Evolutionary conservation across 805 yeast genomes (phyloP).

Genomic region (Ogataea neopini): DNA sequence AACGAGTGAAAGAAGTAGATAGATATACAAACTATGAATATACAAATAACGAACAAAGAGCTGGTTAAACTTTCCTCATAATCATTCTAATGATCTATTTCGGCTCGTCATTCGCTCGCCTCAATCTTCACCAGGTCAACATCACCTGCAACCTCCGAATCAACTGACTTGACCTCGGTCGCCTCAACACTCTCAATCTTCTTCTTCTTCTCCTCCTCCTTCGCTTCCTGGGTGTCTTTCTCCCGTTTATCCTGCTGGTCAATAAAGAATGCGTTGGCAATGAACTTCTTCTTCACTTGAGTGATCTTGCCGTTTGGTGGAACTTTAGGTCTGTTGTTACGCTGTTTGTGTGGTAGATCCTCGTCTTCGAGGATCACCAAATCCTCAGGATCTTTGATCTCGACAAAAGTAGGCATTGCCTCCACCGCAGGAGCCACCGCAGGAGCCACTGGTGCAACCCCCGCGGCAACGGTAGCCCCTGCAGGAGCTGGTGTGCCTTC

Average conservation of each 20-base stretch:
- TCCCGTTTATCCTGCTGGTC: constrained; percentile 36
- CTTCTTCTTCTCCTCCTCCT: background rate
- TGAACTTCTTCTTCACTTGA: constrained; percentile 61
- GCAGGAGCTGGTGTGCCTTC: background rate
- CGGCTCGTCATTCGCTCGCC: background rate
- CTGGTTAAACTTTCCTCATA: too few species aligned
- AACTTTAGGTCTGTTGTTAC: constrained; percentile 72
- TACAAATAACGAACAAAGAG: too few species aligned
- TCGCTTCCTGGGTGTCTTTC: background rate
- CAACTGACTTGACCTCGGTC: too few species aligned
- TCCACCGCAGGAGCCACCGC: constrained; percentile 7
- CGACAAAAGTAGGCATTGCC: constrained; percentile 22
- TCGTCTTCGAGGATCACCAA: constrained; percentile 77
- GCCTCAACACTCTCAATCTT: too few species aligned
- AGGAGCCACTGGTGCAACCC: background rate
- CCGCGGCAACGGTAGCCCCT: background rate
- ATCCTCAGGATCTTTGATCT: constrained; percentile 37
- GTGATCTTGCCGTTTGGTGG: constrained; percentile 91
- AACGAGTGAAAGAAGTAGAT: too few species aligned
- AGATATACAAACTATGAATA: too few species aligned
- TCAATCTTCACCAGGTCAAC: too few species aligned
- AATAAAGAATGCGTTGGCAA: constrained; percentile 55
- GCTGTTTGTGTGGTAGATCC: constrained; percentile 75
- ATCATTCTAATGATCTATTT: too few species aligned
- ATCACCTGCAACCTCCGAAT: too few species aligned